phyloP scores from a whole-genome alignment of 169 alveolate species.

The Blepharisma undulans region DNA sequence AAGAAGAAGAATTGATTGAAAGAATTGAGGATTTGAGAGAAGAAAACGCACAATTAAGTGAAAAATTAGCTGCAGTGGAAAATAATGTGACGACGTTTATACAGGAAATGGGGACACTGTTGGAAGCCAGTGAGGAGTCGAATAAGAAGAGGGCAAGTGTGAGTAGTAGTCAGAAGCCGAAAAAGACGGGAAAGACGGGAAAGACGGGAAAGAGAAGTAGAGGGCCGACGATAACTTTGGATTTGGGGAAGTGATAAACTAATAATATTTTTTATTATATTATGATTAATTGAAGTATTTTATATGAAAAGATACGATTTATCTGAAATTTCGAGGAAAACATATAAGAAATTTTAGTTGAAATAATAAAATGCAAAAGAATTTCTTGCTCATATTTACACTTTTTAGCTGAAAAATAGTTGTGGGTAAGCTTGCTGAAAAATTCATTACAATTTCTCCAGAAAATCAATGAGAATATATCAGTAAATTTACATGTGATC shows the following conservation, averaged over 20 bases:
- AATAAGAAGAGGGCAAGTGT: background rate
- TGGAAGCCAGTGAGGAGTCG: background rate
- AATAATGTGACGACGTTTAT: background rate
- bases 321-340: no score
- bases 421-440: background rate
- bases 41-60: background rate
- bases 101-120: background rate
- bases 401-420: background rate
- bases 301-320: no score
- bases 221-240: background rate
- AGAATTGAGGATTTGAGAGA: background rate
- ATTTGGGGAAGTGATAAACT: background rate
- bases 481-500: constrained; percentile 1
- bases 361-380: background rate
- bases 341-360: background rate
- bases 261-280: no score
- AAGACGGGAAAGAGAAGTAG: background rate
- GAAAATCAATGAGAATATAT: constrained; percentile 10
- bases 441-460: background rate
- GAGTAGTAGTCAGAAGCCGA: background rate
- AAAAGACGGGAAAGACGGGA: background rate
- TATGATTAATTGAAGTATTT: no score
- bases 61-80: background rate
- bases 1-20: background rate
- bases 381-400: background rate